phyloP scores from a whole-genome alignment of 2,329 filamentous ascomycete species.

The Nigrospora sphaerica region DNA sequence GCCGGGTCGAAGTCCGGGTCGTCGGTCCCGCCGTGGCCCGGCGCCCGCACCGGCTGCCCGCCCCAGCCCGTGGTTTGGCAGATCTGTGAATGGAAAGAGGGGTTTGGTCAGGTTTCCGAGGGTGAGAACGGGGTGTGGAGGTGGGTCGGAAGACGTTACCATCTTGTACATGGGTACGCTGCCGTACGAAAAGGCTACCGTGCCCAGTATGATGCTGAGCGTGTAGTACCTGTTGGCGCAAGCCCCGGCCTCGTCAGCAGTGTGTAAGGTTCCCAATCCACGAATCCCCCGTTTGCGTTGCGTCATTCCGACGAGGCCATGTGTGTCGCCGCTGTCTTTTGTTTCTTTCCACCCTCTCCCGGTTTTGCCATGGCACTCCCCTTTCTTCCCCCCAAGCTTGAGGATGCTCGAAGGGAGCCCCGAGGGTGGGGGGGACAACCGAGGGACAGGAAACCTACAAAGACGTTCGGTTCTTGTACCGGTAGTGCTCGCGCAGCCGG shows the following conservation, averaged over 20 bases:
- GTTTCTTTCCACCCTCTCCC: not conserved
- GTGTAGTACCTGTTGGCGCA: conserved; percentile 56
- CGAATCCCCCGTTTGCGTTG: not conserved
- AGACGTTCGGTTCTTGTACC: conserved; percentile 60
- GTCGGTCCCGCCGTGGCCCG: conserved; percentile 52
- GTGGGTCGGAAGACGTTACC: conserved; percentile 35
- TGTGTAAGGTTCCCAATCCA: not conserved
- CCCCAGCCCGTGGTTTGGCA: conserved; percentile 87
- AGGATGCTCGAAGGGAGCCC: not conserved
- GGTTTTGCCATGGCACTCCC: too few relatives aligned
- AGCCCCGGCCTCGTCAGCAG: not conserved
- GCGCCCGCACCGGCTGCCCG: conserved; percentile 81
- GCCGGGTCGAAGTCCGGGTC: conserved; percentile 51
- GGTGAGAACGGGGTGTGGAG: not conserved
- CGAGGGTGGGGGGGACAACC: not conserved
- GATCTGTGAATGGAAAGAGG: conserved; percentile 43
- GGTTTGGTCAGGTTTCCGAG: not conserved
- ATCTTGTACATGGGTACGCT: conserved; percentile 85
- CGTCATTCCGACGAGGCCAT: not conserved
- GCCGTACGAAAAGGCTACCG: conserved; percentile 73
- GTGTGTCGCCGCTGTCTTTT: not conserved
- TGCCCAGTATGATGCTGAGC: conserved; percentile 70
- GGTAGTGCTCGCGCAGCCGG: conserved; percentile 56
- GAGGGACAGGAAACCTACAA: conserved; percentile 37
- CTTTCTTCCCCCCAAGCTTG: not conserved